These are phyloP conservation scores for Cyamopsis tetragonoloba DNA, from an alignment of 306 rosid species.

Conservation along the genomic window DNA sequence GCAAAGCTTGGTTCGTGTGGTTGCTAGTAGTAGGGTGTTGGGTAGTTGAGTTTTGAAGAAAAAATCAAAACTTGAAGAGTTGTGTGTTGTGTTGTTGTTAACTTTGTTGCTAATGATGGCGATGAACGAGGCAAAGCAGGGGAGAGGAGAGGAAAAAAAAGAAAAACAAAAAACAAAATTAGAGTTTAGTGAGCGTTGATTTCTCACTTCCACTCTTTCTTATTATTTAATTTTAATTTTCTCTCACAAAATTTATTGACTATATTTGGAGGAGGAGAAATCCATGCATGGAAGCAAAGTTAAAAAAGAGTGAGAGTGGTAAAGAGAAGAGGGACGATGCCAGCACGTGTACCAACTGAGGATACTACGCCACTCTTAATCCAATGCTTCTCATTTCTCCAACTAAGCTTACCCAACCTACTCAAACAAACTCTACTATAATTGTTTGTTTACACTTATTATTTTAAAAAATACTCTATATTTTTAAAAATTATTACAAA, in stretches of 20 bases:
- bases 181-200: conserved; percentile 51
- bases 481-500: too few relatives aligned
- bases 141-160: conserved; percentile 14
- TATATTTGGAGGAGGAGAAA: conserved; percentile 93
- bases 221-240: too few relatives aligned
- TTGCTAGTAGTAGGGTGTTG: conserved; percentile 25
- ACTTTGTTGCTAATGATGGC: conserved; percentile 51
- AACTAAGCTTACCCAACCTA: conserved; percentile 42
- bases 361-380: conserved; percentile 56
- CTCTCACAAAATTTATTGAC: conserved; percentile 39
- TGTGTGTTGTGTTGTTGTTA: conserved; percentile 18
- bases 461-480: too few relatives aligned
- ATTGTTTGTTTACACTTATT: too few relatives aligned
- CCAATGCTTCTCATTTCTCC: conserved; percentile 39
- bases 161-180: too few relatives aligned
- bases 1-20: conserved; percentile 1
- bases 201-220: conserved; percentile 43
- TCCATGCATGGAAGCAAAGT: conserved; percentile 96
- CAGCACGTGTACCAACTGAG: conserved; percentile 89
- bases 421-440: conserved; percentile 53
- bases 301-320: conserved; percentile 27
- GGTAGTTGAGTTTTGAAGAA: conserved; percentile 45
- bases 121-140: conserved; percentile 42
- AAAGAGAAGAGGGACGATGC: conserved; percentile 31
- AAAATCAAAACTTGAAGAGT: conserved; percentile 18